Evolutionary conservation across 1,284 basidiomycete genomes (phyloP), one percentile per base, ranked within the genome.

Genomic region (Cutaneotrichosporon dermatis): DNA sequence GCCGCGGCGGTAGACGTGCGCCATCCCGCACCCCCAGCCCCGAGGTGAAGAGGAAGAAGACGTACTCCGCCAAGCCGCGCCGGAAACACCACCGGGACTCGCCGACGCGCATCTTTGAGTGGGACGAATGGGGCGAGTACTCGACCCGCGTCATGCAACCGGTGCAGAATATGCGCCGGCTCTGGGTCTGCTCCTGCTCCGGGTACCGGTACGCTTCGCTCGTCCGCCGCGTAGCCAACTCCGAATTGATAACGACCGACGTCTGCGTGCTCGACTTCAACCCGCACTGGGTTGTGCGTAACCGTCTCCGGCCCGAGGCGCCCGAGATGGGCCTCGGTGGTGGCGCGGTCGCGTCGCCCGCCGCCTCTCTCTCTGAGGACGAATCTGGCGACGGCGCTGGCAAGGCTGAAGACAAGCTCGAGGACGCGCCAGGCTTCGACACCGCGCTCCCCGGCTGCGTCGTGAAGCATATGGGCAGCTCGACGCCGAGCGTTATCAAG

Each of bases 171-270:
- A 12, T 51, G 69, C 35, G 66, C 42, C 52, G 63, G 4, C 41
- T 36, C 12, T 78, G 76, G 76, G 76, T 78, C 40, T 77, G 76
- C 62, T 74, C 72, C 11, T 76, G 74, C 50, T 73, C 74, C 6
- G 76, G 76, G 5, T 78, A 77, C 58, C 70, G 76, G 42, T 76
- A 67, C 53, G 66, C 72, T 45, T 71, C 71, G 3, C 55, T 66
- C 4, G 57, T 63, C 5, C 37, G 36, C 35, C 15, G 9, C 9
- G 40, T 45, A 13, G 51, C 60, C 35, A 53, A 57, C 6, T 9
- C 6, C 13, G 39, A 41, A 11, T 25, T 35, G 42, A 9, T 12
- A 2, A 4, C 6, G 16, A 41, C 39, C 33, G 53, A 51, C 16
- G 34, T 67, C 9, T 57, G 64, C 36, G 61, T 75, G 3, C 57